Percentiles rank a stretch among this genome's conserved stretches.
phyloP scores from a whole-genome alignment of 306 rosid genomes.

The Senna tora region DNA sequence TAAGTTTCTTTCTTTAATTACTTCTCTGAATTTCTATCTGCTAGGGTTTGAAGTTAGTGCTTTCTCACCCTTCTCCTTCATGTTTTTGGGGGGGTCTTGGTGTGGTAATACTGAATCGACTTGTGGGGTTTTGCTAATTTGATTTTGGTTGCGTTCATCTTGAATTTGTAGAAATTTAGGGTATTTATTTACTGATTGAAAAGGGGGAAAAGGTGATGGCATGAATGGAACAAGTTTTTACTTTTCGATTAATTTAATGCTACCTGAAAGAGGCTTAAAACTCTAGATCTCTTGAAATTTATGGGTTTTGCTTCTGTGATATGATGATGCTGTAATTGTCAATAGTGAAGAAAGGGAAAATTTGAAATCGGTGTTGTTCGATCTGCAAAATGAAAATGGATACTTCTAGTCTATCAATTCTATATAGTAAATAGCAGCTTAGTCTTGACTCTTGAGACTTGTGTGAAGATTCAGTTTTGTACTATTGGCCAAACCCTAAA shows the following conservation, averaged over 20 bases:
- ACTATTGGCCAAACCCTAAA: not conserved
- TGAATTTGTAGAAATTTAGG: constrained; percentile 30
- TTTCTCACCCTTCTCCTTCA: not conserved
- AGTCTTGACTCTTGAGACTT: constrained; percentile 17
- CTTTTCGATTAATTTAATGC: not conserved
- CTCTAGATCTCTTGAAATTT: constrained; percentile 7
- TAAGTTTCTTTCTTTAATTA: constrained; percentile 35
- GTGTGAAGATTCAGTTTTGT: not conserved
- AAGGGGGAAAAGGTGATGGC: not conserved
- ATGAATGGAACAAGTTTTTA: not conserved
- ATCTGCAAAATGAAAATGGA: constrained; percentile 14
- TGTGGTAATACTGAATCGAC: constrained; percentile 26
- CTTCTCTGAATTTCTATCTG: constrained; percentile 23
- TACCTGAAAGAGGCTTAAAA: not conserved
- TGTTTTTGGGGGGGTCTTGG: not conserved
- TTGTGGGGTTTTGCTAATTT: constrained; percentile 31
- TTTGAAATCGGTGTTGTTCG: not conserved
- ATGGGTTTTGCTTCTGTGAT: not conserved
- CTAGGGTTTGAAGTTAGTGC: constrained; percentile 34
- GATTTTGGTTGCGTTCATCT: constrained; percentile 13
- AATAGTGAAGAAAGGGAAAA: constrained; percentile 12
- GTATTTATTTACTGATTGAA: not conserved
- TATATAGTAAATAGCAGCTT: not conserved
- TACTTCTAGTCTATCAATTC: not conserved
- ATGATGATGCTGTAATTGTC: constrained; percentile 3